Percentiles rank a stretch among this genome's conserved stretches.
phyloP scores from a whole-genome alignment of 2,329 filamentous ascomycete species.

The Colletotrichum sp. region DNA sequence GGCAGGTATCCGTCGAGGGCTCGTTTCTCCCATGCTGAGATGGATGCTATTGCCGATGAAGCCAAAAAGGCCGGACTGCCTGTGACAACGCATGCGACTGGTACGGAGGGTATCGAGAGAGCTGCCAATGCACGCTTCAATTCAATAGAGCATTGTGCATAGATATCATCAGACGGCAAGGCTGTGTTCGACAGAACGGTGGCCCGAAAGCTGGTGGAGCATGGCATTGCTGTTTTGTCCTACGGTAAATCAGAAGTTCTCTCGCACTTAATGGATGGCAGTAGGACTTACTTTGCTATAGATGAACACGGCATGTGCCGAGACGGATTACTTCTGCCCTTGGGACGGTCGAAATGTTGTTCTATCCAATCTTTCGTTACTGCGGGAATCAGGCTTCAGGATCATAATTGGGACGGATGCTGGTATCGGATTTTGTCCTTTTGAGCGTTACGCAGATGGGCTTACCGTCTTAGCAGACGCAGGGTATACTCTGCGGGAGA shows the following conservation, averaged over 20 bases:
- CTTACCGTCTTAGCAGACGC: neutral
- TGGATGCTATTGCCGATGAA: neutral
- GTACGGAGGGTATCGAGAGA: neutral
- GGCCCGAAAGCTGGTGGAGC: neutral
- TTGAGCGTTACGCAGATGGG: neutral
- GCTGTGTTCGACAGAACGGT: accelerated
- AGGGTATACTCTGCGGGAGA: neutral
- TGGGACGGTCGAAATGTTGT: neutral
- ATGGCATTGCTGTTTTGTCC: neutral
- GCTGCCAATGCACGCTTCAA: neutral
- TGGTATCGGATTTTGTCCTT: neutral
- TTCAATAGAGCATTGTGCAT: neutral
- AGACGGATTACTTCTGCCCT: neutral
- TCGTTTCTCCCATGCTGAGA: neutral
- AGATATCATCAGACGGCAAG: neutral
- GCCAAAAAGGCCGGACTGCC: neutral
- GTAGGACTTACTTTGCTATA: neutral
- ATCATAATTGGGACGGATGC: neutral
- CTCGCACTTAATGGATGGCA: accelerated
- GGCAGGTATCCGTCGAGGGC: neutral
- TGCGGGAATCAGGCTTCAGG: neutral
- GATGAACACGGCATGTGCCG: neutral
- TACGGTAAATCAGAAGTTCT: neutral
- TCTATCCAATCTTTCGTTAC: neutral
- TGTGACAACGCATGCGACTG: neutral